These are phyloP conservation scores for Geoglossum cookeanum DNA, from an alignment of 2,329 filamentous ascomycete species.

Conservation along the genomic window DNA sequence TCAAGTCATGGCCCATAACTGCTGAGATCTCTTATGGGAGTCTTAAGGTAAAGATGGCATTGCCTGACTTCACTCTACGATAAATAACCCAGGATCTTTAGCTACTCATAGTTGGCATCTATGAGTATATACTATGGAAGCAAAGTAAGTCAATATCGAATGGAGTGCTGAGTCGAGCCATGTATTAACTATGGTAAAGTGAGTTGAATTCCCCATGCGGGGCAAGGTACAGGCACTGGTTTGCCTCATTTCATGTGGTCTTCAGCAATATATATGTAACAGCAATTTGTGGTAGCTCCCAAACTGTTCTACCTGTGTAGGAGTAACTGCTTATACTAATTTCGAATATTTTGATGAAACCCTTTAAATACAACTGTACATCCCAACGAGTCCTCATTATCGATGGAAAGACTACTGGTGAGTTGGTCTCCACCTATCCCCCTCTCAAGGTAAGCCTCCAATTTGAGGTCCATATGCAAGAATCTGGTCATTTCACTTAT, in stretches of 20 bases:
- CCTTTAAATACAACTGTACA: neutral
- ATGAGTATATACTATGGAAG: neutral
- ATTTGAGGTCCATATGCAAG: slow-evolving; percentile 6
- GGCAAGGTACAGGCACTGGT: neutral
- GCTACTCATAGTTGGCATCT: neutral
- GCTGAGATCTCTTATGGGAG: neutral
- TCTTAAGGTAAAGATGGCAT: neutral
- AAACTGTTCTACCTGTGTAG: neutral
- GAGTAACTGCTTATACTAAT: neutral
- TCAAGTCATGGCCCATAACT: neutral
- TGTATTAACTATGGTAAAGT: neutral
- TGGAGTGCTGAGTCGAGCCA: neutral
- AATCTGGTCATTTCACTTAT: slow-evolving; percentile 5
- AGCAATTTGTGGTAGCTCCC: neutral
- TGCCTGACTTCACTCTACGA: neutral
- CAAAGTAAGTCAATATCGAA: neutral
- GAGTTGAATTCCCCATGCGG: neutral
- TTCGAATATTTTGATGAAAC: neutral
- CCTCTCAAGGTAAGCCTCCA: neutral
- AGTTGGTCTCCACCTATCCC: neutral
- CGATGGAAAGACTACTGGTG: neutral
- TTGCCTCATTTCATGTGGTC: neutral
- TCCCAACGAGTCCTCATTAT: neutral
- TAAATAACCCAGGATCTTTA: neutral
- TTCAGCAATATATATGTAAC: neutral